These are phyloP conservation scores for Ustilago xerochloae DNA, from an alignment of 1,284 basidiomycete genomes.

Conservation along the genomic window DNA sequence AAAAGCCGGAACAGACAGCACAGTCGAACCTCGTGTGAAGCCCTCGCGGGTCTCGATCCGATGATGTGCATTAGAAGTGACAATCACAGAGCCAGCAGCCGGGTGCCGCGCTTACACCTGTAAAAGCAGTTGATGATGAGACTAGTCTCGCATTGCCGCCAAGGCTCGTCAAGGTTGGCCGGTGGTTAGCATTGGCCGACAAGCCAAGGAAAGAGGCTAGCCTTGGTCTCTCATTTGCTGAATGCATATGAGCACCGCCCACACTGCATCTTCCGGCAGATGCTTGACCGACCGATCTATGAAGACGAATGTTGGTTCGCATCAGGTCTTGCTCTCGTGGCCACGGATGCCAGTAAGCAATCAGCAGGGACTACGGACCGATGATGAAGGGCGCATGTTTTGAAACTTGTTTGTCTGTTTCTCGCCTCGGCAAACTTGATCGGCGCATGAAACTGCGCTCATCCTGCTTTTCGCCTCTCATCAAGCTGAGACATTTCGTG, in stretches of 20 bases:
- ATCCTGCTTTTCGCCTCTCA: neutral
- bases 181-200: neutral
- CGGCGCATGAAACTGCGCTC: conserved; percentile 15
- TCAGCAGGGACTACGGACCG: too few relatives aligned
- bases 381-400: neutral
- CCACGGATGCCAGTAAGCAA: neutral
- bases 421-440: conserved; percentile 17
- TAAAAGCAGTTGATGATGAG: neutral
- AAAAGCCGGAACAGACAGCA: neutral
- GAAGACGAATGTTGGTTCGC: too few relatives aligned
- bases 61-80: neutral
- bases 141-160: conserved; percentile 14
- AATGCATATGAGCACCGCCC: too few relatives aligned
- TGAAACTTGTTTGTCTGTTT: conserved; percentile 7
- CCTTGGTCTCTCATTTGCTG: too few relatives aligned
- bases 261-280: too few relatives aligned
- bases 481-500: neutral
- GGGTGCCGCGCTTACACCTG: neutral
- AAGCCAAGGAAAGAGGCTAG: neutral
- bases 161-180: neutral
- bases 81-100: neutral
- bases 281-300: neutral
- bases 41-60: neutral
- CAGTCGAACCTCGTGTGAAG: neutral
- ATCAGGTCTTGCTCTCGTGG: neutral